Evolutionary conservation across 192 early-diverging fungal genomes (phyloP).

Genomic region (Umbelopsis sp.): DNA sequence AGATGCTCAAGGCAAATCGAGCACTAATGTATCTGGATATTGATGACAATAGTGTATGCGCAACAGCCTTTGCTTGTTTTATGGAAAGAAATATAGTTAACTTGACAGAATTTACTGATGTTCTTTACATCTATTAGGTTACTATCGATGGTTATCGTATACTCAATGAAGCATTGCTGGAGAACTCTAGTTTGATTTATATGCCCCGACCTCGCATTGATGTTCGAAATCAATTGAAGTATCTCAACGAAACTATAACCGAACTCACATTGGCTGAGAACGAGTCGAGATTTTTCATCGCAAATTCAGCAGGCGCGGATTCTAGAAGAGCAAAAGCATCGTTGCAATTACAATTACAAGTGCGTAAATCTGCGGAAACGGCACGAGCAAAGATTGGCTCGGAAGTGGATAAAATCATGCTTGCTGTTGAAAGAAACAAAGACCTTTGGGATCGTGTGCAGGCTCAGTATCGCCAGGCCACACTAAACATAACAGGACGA

Average conservation of each 20-base stretch:
- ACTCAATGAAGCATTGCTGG: conserved; percentile 39
- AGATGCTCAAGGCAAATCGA: conserved; percentile 39
- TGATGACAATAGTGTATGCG: conserved; percentile 50
- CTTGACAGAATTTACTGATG: no score
- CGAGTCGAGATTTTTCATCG: conserved; percentile 42
- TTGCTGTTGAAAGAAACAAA: neutral
- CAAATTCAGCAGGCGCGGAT: conserved; percentile 40
- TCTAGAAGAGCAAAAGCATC: conserved; percentile 35
- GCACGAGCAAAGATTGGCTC: neutral
- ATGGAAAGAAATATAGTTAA: no score
- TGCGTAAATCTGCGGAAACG: conserved; percentile 2
- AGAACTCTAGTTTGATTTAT: conserved; percentile 36
- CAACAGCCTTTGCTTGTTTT: neutral
- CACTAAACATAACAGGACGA: neutral
- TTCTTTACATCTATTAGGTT: conserved; percentile 27
- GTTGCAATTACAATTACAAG: conserved; percentile 29
- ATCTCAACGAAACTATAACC: conserved; percentile 36
- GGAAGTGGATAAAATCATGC: neutral
- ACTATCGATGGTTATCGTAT: conserved; percentile 49
- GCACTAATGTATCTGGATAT: conserved; percentile 39
- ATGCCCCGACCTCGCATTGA: conserved; percentile 41
- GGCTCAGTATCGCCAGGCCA: neutral
- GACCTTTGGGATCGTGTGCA: conserved; percentile 11
- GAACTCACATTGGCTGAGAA: conserved; percentile 45
- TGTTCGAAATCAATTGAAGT: conserved; percentile 29